A percentile compares a stretch with the other conserved stretches of the same genome.
These are phyloP conservation scores for Tulasnella sp. DNA, from an alignment of 768 basidiomycete species.

Conservation along the genomic window DNA sequence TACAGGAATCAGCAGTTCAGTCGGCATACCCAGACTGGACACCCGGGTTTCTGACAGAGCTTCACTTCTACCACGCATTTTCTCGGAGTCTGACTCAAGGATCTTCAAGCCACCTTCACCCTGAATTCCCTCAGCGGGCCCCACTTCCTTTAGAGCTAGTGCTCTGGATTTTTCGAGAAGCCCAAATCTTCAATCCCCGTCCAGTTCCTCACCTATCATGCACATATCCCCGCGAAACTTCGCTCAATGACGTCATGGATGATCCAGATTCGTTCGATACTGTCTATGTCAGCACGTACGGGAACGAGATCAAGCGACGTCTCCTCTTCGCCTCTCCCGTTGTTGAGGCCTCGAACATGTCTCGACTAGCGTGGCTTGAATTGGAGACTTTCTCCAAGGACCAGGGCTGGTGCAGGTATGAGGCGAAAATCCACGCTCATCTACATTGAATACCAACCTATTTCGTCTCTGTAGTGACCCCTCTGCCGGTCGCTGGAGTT, in stretches of 20 bases:
- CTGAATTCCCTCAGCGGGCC: neutral
- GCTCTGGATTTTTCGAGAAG: neutral
- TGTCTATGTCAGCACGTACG: neutral
- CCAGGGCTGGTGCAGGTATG: conserved; percentile 15
- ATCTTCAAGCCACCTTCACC: neutral
- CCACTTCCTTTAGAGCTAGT: neutral
- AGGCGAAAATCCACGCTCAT: neutral
- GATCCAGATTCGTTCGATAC: neutral
- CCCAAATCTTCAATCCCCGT: neutral
- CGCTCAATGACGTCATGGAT: neutral
- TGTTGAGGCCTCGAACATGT: neutral
- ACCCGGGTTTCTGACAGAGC: neutral
- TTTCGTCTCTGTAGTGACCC: neutral
- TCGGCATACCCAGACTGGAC: neutral
- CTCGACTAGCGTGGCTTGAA: neutral
- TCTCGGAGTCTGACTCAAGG: neutral
- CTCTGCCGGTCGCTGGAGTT: neutral
- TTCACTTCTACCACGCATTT: neutral
- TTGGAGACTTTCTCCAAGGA: conserved; percentile 11
- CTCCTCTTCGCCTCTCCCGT: neutral
- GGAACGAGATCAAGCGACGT: neutral
- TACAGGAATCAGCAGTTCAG: neutral
- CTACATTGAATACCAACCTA: too few species aligned
- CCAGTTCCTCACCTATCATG: neutral
- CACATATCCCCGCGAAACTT: neutral